These are phyloP conservation scores for Aspergillus japonicus DNA, from an alignment of 2,329 filamentous ascomycete genomes.

Conservation along the genomic window DNA sequence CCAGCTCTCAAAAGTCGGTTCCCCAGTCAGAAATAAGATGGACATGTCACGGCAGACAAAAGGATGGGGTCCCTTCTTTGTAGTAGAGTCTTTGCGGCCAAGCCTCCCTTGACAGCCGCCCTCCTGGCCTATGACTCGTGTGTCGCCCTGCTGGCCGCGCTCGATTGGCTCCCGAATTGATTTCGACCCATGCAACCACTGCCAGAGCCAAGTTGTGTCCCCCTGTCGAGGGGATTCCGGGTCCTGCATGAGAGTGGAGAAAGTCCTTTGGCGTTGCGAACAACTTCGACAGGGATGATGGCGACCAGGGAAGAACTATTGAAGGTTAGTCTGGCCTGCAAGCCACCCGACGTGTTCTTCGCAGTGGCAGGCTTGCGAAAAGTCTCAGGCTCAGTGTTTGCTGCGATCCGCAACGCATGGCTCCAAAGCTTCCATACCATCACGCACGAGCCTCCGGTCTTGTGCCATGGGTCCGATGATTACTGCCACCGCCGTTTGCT, in stretches of 20 bases:
- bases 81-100: background rate
- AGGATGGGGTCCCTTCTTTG: background rate
- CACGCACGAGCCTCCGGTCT: background rate
- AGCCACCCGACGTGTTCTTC: no score
- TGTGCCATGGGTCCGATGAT: background rate
- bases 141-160: background rate
- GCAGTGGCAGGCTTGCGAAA: background rate
- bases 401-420: background rate
- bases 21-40: background rate
- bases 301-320: no score
- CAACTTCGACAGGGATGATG: no score
- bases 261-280: no score
- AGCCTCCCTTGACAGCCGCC: background rate
- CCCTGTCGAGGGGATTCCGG: background rate
- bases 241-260: background rate
- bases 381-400: background rate
- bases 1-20: no score
- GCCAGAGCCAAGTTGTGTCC: no score
- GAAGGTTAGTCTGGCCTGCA: no score
- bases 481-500: background rate
- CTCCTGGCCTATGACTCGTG: background rate
- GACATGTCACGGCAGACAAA: background rate
- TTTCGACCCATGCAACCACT: background rate
- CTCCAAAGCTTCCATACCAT: background rate
- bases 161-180: no score